These are phyloP conservation scores for Holtermannia corniformis DNA, from an alignment of 768 basidiomycete species.

Conservation along the genomic window DNA sequence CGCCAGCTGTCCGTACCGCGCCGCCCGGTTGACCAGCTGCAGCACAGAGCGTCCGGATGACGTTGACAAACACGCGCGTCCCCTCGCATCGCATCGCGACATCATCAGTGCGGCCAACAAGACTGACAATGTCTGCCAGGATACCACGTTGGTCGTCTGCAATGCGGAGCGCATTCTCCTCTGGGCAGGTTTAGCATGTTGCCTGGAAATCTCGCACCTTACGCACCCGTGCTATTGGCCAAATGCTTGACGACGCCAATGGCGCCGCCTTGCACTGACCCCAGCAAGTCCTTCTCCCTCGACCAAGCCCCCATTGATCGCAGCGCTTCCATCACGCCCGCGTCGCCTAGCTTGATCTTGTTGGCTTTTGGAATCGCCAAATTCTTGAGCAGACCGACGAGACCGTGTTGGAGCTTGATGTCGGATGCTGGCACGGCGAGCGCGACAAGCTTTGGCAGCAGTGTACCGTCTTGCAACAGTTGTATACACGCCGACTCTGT, in stretches of 20 bases:
- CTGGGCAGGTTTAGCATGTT: too few relatives aligned
- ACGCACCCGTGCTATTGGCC: slow-evolving; percentile 63
- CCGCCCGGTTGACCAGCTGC: background rate
- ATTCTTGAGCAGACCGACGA: slow-evolving; percentile 77
- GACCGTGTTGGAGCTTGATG: slow-evolving; percentile 68
- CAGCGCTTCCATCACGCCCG: slow-evolving; percentile 56
- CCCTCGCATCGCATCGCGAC: slow-evolving; percentile 79
- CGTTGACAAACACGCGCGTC: slow-evolving; percentile 76
- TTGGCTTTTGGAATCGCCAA: slow-evolving; percentile 54
- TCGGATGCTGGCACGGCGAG: slow-evolving; percentile 4
- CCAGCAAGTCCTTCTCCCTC: slow-evolving; percentile 67
- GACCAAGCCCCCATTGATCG: slow-evolving; percentile 59
- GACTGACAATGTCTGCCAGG: slow-evolving; percentile 59
- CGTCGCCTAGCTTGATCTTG: slow-evolving; percentile 52
- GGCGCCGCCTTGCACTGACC: slow-evolving; percentile 75
- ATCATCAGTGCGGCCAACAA: slow-evolving; percentile 70
- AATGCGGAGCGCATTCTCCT: too few relatives aligned
- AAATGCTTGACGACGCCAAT: slow-evolving; percentile 85
- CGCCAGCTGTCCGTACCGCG: slow-evolving; percentile 46
- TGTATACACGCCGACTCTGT: slow-evolving; percentile 7
- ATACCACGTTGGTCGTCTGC: slow-evolving; percentile 47
- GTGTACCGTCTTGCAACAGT: background rate
- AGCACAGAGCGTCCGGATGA: slow-evolving; percentile 62
- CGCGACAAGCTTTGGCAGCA: slow-evolving; percentile 4
- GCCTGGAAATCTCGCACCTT: slow-evolving; percentile 1